Evolutionary conservation across 2,329 filamentous ascomycete species (phyloP).

Genomic region (Cytospora piceicola): DNA sequence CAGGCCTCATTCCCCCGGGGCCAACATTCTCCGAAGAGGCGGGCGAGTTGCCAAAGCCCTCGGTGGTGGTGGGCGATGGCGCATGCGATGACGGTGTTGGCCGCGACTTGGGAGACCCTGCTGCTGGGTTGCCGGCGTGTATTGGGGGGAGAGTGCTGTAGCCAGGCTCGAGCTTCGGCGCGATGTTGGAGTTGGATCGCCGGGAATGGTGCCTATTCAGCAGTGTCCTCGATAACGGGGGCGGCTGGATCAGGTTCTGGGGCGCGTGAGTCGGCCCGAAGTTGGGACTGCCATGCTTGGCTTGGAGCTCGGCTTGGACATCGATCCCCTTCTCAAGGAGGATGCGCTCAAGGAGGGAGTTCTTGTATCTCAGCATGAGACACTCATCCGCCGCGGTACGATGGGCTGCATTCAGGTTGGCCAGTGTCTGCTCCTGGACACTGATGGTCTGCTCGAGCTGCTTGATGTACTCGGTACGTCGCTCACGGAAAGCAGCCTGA

Average conservation of each 20-base stretch:
- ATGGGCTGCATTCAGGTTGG: constrained; percentile 91
- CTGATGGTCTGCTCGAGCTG: constrained; percentile 97
- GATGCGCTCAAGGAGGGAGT: constrained; percentile 92
- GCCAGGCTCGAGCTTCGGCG: constrained; percentile 71
- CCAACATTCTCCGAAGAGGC: constrained; percentile 52
- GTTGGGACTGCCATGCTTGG: constrained; percentile 87
- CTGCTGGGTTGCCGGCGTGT: constrained; percentile 58
- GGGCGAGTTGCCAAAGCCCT: constrained; percentile 47
- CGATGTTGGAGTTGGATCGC: constrained; percentile 72
- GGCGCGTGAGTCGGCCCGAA: constrained; percentile 70
- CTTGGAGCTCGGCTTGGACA: constrained; percentile 91
- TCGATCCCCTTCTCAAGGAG: constrained; percentile 97
- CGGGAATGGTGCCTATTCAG: constrained; percentile 78
- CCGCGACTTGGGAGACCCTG: constrained; percentile 69
- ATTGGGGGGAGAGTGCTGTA: constrained; percentile 49
- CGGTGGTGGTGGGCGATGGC: constrained; percentile 57
- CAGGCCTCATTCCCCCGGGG: constrained; percentile 45
- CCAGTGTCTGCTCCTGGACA: constrained; percentile 91
- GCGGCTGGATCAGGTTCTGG: constrained; percentile 71
- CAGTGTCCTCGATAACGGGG: constrained; percentile 78
- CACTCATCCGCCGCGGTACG: constrained; percentile 95
- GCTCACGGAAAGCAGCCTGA: constrained; percentile 94
- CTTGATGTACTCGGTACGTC: constrained; percentile 98
- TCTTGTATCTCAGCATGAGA: constrained; percentile 97
- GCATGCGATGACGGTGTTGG: constrained; percentile 82